Conservation (phyloP, 306 rosid species). For the Pterocarpus macrocarpus region DNA sequence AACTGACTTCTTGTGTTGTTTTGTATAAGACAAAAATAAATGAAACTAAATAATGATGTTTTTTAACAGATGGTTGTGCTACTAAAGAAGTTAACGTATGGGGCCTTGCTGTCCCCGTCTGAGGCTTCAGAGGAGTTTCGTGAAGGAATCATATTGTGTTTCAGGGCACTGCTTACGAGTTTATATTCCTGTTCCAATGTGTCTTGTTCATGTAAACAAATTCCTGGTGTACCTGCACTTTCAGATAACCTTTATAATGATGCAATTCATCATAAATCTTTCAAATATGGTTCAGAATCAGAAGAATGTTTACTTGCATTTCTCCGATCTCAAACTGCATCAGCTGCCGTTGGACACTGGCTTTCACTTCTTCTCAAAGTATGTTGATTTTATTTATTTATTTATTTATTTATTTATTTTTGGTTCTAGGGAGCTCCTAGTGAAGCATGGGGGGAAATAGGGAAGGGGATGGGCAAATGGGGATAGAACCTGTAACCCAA, state of each 20-base stretch:
- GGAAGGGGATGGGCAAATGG: too few species aligned
- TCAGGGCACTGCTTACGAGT: conserved; percentile 70
- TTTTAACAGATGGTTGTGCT: conserved; percentile 89
- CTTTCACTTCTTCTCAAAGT: conserved; percentile 92
- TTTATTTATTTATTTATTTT: neutral
- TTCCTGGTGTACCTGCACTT: conserved; percentile 67
- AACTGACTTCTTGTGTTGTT: conserved; percentile 44
- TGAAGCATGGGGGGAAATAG: too few species aligned
- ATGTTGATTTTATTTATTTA: conserved; percentile 40
- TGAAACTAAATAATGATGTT: conserved; percentile 40
- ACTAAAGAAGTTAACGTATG: conserved; percentile 87
- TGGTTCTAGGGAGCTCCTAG: too few species aligned
- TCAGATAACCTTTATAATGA: conserved; percentile 52
- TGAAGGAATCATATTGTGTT: conserved; percentile 87
- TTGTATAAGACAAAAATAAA: neutral
- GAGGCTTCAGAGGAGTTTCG: conserved; percentile 99
- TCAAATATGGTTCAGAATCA: conserved; percentile 60
- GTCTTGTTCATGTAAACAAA: conserved; percentile 72
- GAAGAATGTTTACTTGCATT: conserved; percentile 81
- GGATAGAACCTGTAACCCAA: too few species aligned
- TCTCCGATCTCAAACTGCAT: conserved; percentile 76
- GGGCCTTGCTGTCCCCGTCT: conserved; percentile 84
- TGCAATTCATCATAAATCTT: conserved; percentile 43
- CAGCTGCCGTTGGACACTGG: conserved; percentile 97
- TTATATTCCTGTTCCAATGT: conserved; percentile 69